A percentile compares a stretch with the other conserved stretches of the same genome.
Conservation (phyloP, 768 basidiomycete species). For the Suillus cothurnatus region DNA sequence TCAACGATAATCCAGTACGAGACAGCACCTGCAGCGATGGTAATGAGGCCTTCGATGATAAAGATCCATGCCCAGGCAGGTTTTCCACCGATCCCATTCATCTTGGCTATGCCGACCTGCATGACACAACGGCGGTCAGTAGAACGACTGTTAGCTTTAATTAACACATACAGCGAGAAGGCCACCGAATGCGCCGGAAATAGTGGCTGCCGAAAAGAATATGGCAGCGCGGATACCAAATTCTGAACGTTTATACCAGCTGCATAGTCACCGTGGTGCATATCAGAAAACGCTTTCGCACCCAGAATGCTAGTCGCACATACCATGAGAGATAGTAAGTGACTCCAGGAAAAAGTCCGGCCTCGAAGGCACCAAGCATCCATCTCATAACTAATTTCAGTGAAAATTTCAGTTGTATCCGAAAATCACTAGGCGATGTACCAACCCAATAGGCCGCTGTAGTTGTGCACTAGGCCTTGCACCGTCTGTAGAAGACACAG, state of each 20-base stretch:
- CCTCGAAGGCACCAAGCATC: slow-evolving; percentile 76
- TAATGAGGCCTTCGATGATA: slow-evolving; percentile 70
- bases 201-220: slow-evolving; percentile 79
- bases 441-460: slow-evolving; percentile 66
- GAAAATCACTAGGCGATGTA: slow-evolving; percentile 1
- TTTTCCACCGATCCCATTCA: slow-evolving; percentile 71
- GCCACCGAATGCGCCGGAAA: slow-evolving; percentile 83
- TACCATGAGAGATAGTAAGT: slow-evolving; percentile 77
- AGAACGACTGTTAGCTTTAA: background rate
- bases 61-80: slow-evolving; percentile 75
- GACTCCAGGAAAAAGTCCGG: slow-evolving; percentile 43
- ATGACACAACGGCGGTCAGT: background rate
- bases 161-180: slow-evolving; percentile 57
- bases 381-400: slow-evolving; percentile 58
- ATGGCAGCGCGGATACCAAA: slow-evolving; percentile 67
- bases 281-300: slow-evolving; percentile 35
- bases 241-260: slow-evolving; percentile 72
- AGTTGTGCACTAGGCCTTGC: slow-evolving; percentile 72
- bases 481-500: slow-evolving; percentile 50
- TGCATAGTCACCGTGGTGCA: slow-evolving; percentile 15
- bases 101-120: slow-evolving; percentile 64
- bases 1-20: slow-evolving; percentile 84
- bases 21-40: slow-evolving; percentile 61
- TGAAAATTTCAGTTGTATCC: background rate
- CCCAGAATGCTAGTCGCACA: slow-evolving; percentile 18